Base-by-base conservation (phyloP, 1,284 basidiomycete genomes). In the Pterulicium gracile region DNA sequence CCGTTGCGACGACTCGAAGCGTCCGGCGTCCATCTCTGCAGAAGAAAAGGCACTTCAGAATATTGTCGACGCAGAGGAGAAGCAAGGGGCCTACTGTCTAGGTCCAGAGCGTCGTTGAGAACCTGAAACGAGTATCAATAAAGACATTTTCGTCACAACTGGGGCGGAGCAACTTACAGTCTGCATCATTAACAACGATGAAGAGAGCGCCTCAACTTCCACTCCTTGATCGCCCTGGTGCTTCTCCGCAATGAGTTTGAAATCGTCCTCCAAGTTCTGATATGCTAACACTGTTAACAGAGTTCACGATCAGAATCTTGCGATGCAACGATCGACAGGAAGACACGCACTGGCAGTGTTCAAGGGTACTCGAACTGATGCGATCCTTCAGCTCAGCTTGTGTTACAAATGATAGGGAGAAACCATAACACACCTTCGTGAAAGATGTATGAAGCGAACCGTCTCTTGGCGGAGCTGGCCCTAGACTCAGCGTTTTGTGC, bases 21-120 rank as follows among this genome's bases (percentile, higher is more conserved):
- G 61, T 3, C 63, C 63, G 0, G 61, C 53, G 47, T 69, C 63
- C 63, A 63, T 63, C 43, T 58, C 56, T 58, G 36, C 7, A 7
- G 36, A 7, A 24, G 3, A 2, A 4, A 42, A 14, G 24, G 19
- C 23, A 14, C 39, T 13, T 3, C 14, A 36, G 20, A 13, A 24
- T 19, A n/a, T 14, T 13, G 19, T 7, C 17, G 21, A 34, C n/a
- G n/a, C n/a, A n/a, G n/a, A 36, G 24, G n/a, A 23, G 3, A 15
- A 18, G 18, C 24, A 32, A 39, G n/a, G n/a, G 13, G 42, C 48
- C 23, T 45, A 56, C 56, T 55, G 24, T 61, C 59, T 47, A 66
- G 63, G 53, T 67, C 66, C 27, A 77, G 56, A 1, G 75, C 71
- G 52, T 77, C 75, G 54, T 77, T 75, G 41, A 77, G 57, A 0